Evolutionary conservation across 2,329 filamentous ascomycete genomes (phyloP), one percentile per base, ranked within the genome.

Genomic region (Aquanectria penicillioides): DNA sequence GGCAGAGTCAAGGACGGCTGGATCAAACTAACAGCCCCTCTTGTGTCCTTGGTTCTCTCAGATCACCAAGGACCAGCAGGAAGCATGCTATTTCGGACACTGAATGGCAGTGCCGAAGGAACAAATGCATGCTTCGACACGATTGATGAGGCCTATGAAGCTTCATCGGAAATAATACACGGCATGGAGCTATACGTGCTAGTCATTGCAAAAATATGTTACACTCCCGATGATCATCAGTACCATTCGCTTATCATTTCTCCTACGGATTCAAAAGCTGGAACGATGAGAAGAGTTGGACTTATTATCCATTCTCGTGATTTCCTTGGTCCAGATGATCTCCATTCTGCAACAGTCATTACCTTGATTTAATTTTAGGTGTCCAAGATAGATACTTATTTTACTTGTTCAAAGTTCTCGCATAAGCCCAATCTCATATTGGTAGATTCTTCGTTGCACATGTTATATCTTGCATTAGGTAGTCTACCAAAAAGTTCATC

Each of bases 1-100:
- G 54, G 54, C 20, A 47, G 12, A 40, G 38, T 57, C 7, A 53
- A 47, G n/a, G 12, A 40, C 20, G 54, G 47, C 3, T 57, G 54
- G 47, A 11, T 57, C 5, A 23, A 31, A 12, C 9, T 53, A 9
- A 31, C 41, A 10, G 54, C 47, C 2, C 47, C 54, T 4, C 54
- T 57, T 11, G 22, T 53, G 6, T 33, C 47, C 11, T 26, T 57
- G 5, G 6, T 5, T 4, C 38, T 57, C 25, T 52, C 47, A 3
- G 33, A 57, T 2, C 13, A 25, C 1, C 28, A 40, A 6, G 47
- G 54, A 1, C 40, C 47, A 4, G 34, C 41, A 3, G 54, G 54
- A 18, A 48, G 53, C 3, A 57, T 57, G 18, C 6, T 25, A 5
- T 40, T 57, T 6, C n/a, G 22, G 20, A 23, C 15, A 4, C 25